Evolutionary conservation across 352 stramenopile genomes (phyloP).

Genomic region (Globisporangium yorkense): DNA sequence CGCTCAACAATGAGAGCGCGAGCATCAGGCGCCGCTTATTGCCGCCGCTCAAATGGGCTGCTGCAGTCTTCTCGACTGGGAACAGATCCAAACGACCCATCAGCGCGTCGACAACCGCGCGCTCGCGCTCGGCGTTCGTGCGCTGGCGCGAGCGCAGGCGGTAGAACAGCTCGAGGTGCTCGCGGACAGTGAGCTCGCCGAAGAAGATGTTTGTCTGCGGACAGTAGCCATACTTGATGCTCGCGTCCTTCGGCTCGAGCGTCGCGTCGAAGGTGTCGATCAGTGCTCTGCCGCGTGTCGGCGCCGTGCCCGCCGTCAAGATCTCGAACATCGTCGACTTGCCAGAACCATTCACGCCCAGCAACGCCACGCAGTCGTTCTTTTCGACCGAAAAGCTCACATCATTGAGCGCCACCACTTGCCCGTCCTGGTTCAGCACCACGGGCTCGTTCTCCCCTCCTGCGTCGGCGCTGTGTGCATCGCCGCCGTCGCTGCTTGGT

Average conservation of each 20-base stretch:
- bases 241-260: slow-evolving; percentile 38
- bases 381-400: slow-evolving; percentile 82
- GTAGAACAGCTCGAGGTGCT: slow-evolving; percentile 74
- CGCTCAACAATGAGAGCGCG: slow-evolving; percentile 59
- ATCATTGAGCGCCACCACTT: slow-evolving; percentile 65
- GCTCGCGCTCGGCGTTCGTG: slow-evolving; percentile 20
- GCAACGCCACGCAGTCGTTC: slow-evolving; percentile 88
- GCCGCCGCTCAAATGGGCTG: slow-evolving; percentile 66
- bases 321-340: slow-evolving; percentile 98
- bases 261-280: slow-evolving; percentile 65
- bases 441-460: slow-evolving; percentile 9
- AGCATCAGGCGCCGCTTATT: slow-evolving; percentile 83
- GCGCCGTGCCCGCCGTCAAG: slow-evolving; percentile 87
- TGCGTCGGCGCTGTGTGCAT: background rate
- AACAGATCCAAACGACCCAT: slow-evolving; percentile 55
- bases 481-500: background rate
- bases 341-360: slow-evolving; percentile 94
- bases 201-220: slow-evolving; percentile 78
- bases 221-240: slow-evolving; percentile 70
- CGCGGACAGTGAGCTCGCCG: slow-evolving; percentile 55
- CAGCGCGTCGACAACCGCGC: slow-evolving; percentile 28
- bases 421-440: slow-evolving; percentile 33
- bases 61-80: slow-evolving; percentile 46
- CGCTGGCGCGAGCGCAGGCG: slow-evolving; percentile 34
- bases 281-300: slow-evolving; percentile 51